Conservation (phyloP, 371 early-diverging fungal genomes). For the Mucor plumbeus region DNA sequence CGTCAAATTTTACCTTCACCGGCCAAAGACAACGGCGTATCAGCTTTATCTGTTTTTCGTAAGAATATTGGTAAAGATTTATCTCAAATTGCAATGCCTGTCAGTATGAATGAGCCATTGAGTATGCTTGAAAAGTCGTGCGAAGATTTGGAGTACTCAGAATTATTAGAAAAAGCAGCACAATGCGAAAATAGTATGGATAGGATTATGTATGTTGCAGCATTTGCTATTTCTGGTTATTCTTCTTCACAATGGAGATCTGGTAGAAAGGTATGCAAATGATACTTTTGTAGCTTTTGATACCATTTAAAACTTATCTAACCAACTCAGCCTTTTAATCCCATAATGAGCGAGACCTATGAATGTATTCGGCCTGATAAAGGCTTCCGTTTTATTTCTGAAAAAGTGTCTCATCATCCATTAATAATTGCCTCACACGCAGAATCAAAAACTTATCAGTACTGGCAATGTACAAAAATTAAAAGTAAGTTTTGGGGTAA, state of each 20-base stretch:
- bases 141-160: constrained; percentile 90
- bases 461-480: constrained; percentile 71
- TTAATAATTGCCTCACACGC: constrained; percentile 77
- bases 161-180: constrained; percentile 82
- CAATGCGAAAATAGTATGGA: constrained; percentile 68
- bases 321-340: constrained; percentile 80
- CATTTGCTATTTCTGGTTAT: constrained; percentile 88
- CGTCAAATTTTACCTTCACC: constrained; percentile 70
- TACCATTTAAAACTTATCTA: neutral
- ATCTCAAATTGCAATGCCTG: constrained; percentile 91
- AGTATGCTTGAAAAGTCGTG: constrained; percentile 86
- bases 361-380: constrained; percentile 82
- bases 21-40: constrained; percentile 71
- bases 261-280: constrained; percentile 58
- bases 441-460: constrained; percentile 63
- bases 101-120: constrained; percentile 92
- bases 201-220: constrained; percentile 75
- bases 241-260: constrained; percentile 81
- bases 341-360: constrained; percentile 93
- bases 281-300: neutral
- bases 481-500: constrained; percentile 88
- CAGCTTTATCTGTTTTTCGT: constrained; percentile 80
- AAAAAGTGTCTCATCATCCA: constrained; percentile 88
- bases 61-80: constrained; percentile 96
- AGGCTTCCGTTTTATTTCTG: constrained; percentile 79